These are phyloP conservation scores for Gossypium gossypioides DNA, from an alignment of 441 rosid genomes.

Conservation along the genomic window DNA sequence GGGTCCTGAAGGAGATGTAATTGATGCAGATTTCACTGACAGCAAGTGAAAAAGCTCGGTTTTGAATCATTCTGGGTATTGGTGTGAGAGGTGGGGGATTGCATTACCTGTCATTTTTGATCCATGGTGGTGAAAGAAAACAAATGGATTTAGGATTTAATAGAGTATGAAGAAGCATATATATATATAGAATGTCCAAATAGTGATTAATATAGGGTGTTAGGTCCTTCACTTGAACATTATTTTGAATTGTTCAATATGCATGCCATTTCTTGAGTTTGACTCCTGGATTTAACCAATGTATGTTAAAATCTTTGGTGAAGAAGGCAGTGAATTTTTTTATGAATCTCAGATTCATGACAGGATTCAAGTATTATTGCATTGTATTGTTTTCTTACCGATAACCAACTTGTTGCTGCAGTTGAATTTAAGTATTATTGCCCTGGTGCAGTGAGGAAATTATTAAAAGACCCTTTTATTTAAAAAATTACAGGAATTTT, in stretches of 20 bases:
- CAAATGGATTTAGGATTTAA: constrained; percentile 2
- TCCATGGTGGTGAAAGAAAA: not conserved
- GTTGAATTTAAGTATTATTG: too few relatives aligned
- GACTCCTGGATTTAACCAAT: too few relatives aligned
- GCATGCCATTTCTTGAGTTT: not conserved
- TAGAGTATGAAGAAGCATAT: constrained; percentile 1
- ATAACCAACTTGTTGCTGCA: not conserved
- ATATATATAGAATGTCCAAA: not conserved
- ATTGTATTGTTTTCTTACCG: not conserved
- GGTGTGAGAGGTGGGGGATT: not conserved
- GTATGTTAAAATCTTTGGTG: too few relatives aligned
- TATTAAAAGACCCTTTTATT: too few relatives aligned
- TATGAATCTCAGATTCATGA: not conserved
- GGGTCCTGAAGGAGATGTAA: constrained; percentile 72
- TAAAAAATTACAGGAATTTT: too few relatives aligned
- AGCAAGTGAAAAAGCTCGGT: constrained; percentile 42
- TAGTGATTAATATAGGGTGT: not conserved
- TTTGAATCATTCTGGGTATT: too few relatives aligned
- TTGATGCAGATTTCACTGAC: constrained; percentile 79
- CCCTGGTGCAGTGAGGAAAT: too few relatives aligned
- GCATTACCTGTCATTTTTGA: constrained; percentile 1
- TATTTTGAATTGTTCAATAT: not conserved
- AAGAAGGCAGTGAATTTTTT: too few relatives aligned
- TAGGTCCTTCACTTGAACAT: not conserved
- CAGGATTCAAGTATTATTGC: not conserved